phyloP scores from a whole-genome alignment of 2,329 filamentous ascomycete species.

The Parafenestella ontariensis region DNA sequence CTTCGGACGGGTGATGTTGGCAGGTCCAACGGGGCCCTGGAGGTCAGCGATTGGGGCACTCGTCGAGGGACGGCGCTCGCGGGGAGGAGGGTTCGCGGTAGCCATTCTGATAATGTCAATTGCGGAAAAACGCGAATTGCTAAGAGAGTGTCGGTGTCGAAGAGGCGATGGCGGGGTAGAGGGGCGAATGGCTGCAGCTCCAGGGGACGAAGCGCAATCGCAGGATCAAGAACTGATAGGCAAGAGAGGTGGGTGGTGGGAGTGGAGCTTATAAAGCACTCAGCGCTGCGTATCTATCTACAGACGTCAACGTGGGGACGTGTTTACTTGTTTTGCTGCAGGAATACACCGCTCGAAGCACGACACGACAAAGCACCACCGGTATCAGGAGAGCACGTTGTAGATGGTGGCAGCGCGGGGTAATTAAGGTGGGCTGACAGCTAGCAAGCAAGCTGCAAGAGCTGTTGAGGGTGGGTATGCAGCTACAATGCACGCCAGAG shows the following conservation, averaged over 20 bases:
- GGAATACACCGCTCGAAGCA: neutral
- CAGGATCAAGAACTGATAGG: neutral
- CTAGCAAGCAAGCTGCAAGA: conserved; percentile 1
- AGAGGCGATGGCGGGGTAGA: conserved; percentile 38
- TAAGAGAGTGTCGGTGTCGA: conserved; percentile 29
- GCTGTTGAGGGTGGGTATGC: conserved; percentile 33
- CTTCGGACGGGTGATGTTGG: conserved; percentile 88
- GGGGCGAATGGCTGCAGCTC: conserved; percentile 12
- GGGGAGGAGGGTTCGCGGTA: conserved; percentile 49
- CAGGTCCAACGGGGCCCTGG: conserved; percentile 77
- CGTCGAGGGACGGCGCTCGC: conserved; percentile 82
- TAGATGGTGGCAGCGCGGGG: conserved; percentile 18
- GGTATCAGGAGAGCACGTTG: conserved; percentile 20
- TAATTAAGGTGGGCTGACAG: conserved; percentile 17
- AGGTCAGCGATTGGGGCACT: conserved; percentile 87
- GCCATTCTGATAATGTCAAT: conserved; percentile 44
- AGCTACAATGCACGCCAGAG: conserved; percentile 28
- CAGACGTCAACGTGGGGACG: neutral
- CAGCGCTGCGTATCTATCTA: neutral
- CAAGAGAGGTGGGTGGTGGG: neutral
- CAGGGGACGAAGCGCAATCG: neutral
- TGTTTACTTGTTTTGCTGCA: neutral
- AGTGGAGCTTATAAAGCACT: conserved; percentile 10
- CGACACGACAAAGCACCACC: neutral
- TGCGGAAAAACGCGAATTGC: conserved; percentile 32